A percentile compares a stretch with the other conserved stretches of the same genome.
phyloP scores from a whole-genome alignment of 2,329 filamentous ascomycete species.

The Aspergillus sp. region DNA sequence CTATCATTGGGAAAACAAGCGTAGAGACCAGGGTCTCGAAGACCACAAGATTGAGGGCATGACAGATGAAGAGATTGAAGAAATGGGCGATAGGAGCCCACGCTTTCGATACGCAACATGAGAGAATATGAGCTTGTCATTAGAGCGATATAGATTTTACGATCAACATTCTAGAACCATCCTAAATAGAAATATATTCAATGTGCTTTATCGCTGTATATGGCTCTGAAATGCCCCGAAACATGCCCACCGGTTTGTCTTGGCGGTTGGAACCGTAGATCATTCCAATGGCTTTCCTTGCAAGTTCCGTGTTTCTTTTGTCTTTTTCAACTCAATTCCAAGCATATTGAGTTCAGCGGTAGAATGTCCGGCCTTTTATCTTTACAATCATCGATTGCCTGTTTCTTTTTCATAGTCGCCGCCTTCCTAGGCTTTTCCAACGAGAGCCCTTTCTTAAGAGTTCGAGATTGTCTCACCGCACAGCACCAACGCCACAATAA shows the following conservation, averaged over 20 bases:
- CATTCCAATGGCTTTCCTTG: not conserved
- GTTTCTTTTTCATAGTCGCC: slow-evolving; percentile 12
- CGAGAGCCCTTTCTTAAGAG: not conserved
- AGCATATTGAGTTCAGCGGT: not conserved
- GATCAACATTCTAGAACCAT: not conserved
- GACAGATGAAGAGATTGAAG: slow-evolving; percentile 43
- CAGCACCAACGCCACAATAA: not conserved
- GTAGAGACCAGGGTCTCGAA: slow-evolving; percentile 35
- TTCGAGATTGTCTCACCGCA: not conserved
- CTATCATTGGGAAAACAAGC: slow-evolving; percentile 51
- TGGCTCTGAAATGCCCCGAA: not conserved
- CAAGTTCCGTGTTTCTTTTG: not conserved
- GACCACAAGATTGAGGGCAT: slow-evolving; percentile 40
- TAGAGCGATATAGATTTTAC: not conserved
- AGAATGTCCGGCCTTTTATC: slow-evolving; percentile 8
- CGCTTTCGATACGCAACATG: slow-evolving; percentile 40
- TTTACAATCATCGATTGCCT: slow-evolving; percentile 1
- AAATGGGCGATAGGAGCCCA: slow-evolving; percentile 45
- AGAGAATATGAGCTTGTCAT: slow-evolving; percentile 4
- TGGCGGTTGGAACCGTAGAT: not conserved
- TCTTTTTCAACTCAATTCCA: not conserved
- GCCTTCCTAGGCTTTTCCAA: slow-evolving; percentile 7
- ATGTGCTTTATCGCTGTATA: not conserved
- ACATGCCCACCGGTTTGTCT: slow-evolving; percentile 3
- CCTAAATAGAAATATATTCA: not conserved